phyloP scores from a whole-genome alignment of 768 basidiomycete genomes.

The Boletus rubroflammeus region DNA sequence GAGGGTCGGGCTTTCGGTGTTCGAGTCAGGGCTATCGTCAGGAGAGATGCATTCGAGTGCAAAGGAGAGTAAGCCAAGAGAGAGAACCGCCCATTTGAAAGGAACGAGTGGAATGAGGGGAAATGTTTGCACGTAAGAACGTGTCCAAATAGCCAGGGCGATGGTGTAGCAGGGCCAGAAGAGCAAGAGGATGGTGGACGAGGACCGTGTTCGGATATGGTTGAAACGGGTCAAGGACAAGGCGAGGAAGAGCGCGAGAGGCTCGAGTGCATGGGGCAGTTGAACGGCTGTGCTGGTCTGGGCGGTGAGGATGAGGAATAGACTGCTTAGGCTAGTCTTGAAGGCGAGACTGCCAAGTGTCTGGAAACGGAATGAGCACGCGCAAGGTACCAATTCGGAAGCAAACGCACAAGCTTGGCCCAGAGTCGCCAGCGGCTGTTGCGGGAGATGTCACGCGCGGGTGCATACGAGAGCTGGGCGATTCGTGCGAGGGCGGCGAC shows the following conservation, averaged over 20 bases:
- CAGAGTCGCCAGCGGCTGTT: slow-evolving; percentile 51
- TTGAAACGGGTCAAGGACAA: slow-evolving; percentile 58
- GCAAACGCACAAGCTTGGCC: slow-evolving; percentile 61
- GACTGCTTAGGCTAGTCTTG: slow-evolving; percentile 41
- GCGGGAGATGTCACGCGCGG: slow-evolving; percentile 34
- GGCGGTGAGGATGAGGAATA: slow-evolving; percentile 37
- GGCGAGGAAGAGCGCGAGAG: slow-evolving; percentile 47
- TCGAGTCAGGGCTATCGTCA: slow-evolving; percentile 42
- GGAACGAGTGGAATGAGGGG: slow-evolving; percentile 36
- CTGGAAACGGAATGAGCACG: slow-evolving; percentile 33
- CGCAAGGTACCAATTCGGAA: background rate
- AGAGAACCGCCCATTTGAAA: slow-evolving; percentile 42
- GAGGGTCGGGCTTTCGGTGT: slow-evolving; percentile 62
- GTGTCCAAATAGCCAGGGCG: slow-evolving; percentile 50
- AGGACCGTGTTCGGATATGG: slow-evolving; percentile 64
- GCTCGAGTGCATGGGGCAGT: slow-evolving; percentile 55
- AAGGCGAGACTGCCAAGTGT: slow-evolving; percentile 45
- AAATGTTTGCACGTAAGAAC: slow-evolving; percentile 46
- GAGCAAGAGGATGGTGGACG: slow-evolving; percentile 69
- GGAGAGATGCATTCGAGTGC: slow-evolving; percentile 68
- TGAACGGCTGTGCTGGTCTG: slow-evolving; percentile 38
- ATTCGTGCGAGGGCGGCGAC: slow-evolving; percentile 41
- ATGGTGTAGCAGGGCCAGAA: slow-evolving; percentile 76
- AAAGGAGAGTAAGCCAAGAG: slow-evolving; percentile 54
- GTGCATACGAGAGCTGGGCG: slow-evolving; percentile 26